Conservation (phyloP, 1,284 basidiomycete species). For the Trichosporon asahii region DNA sequence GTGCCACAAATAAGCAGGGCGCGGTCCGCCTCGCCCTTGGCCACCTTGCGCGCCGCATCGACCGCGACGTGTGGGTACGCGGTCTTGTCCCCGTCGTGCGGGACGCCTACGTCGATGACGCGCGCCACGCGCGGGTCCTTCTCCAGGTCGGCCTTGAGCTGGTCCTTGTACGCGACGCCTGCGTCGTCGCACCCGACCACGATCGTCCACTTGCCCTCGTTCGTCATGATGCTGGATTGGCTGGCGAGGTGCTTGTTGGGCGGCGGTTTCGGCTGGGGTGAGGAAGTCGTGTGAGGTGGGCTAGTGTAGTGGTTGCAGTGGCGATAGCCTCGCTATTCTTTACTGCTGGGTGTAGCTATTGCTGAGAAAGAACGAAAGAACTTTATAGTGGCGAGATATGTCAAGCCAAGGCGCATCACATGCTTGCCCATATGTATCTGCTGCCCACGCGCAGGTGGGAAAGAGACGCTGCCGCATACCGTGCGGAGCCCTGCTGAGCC, state of each 20-base stretch:
- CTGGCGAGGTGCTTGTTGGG: background rate
- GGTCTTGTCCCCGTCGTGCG: conserved; percentile 39
- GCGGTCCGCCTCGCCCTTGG: conserved; percentile 52
- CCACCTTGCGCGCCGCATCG: conserved; percentile 51
- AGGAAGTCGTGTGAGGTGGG: too few relatives aligned
- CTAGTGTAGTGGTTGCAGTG: too few relatives aligned
- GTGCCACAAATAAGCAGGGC: conserved; percentile 54
- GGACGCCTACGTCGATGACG: conserved; percentile 46
- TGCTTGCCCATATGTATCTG: too few relatives aligned
- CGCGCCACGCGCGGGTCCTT: conserved; percentile 39
- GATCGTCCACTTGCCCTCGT: conserved; percentile 27
- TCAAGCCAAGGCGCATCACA: too few relatives aligned
- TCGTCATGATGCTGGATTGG: background rate
- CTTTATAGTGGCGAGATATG: too few relatives aligned
- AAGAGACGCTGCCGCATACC: too few relatives aligned
- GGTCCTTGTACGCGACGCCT: conserved; percentile 41
- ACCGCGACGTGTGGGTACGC: conserved; percentile 54
- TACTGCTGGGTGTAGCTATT: too few relatives aligned
- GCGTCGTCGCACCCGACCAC: conserved; percentile 45
- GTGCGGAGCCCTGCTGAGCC: too few relatives aligned
- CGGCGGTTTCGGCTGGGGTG: background rate
- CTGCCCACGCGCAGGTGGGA: too few relatives aligned
- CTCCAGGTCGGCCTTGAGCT: conserved; percentile 39
- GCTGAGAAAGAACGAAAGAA: too few relatives aligned
- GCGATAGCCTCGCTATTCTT: too few relatives aligned